Conservation (phyloP, 2,329 filamentous ascomycete genomes). For the Nemania abortiva region DNA sequence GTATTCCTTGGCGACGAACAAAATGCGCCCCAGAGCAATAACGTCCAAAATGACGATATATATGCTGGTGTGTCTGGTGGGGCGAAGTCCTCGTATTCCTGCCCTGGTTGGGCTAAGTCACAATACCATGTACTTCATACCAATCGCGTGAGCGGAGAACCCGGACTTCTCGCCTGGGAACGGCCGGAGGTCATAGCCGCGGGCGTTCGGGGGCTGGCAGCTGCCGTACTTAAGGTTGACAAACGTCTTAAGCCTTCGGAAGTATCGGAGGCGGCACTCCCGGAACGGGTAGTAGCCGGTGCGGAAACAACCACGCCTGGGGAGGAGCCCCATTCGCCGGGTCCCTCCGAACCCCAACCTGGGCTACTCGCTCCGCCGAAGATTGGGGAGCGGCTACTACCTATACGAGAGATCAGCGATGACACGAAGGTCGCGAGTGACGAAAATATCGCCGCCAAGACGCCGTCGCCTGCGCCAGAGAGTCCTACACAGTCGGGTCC, state of each 20-base stretch:
- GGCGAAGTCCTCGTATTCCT: conserved; percentile 54
- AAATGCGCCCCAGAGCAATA: background rate
- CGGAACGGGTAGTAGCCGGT: background rate
- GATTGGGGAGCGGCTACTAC: conserved; percentile 40
- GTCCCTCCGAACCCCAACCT: conserved; percentile 25
- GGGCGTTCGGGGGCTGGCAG: conserved; percentile 58
- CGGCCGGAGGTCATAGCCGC: conserved; percentile 59
- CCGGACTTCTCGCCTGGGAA: conserved; percentile 63
- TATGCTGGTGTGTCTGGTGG: conserved; percentile 32
- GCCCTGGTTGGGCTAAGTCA: conserved; percentile 62
- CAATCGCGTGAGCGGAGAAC: conserved; percentile 55
- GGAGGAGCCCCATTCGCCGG: conserved; percentile 13
- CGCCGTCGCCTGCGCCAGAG: conserved; percentile 32
- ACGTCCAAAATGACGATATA: conserved; percentile 38
- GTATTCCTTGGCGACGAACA: conserved; percentile 58
- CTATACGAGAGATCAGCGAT: conserved; percentile 47
- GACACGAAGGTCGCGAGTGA: conserved; percentile 47
- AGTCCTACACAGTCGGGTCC: conserved; percentile 11
- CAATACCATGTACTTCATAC: conserved; percentile 59
- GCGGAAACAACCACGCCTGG: conserved; percentile 42
- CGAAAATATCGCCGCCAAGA: conserved; percentile 38
- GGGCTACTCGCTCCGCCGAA: conserved; percentile 42
- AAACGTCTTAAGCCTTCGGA: conserved; percentile 51
- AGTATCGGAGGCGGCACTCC: conserved; percentile 23
- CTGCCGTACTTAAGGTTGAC: conserved; percentile 55